Conservation (phyloP, 148 eudicot genomes). For the Drosera capensis region DNA sequence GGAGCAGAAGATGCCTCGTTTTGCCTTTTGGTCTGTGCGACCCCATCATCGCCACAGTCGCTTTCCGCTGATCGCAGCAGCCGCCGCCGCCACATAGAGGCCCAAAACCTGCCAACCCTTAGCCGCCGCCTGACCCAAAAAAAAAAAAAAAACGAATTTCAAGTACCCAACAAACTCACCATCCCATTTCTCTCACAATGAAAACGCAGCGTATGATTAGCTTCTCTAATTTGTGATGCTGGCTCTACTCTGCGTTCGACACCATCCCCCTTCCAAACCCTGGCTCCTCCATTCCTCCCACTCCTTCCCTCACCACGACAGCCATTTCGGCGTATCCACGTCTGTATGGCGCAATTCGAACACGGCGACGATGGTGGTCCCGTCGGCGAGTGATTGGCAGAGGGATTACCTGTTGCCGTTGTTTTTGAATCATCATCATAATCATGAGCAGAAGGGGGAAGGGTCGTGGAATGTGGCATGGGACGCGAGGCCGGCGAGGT, state of each 20-base stretch:
- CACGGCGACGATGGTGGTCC: slow-evolving; percentile 10
- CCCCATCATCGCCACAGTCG: too few relatives aligned
- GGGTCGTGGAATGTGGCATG: slow-evolving; percentile 83
- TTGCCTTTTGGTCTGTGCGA: too few relatives aligned
- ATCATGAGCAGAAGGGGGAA: slow-evolving; percentile 31
- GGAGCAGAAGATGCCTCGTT: too few relatives aligned
- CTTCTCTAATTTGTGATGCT: slow-evolving; percentile 40
- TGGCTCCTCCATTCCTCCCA: slow-evolving; percentile 21
- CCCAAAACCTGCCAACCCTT: too few relatives aligned
- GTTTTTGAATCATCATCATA: slow-evolving; percentile 17
- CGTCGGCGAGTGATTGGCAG: slow-evolving; percentile 11
- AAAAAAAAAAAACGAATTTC: too few relatives aligned
- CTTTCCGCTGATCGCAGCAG: too few relatives aligned
- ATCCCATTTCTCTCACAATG: too few relatives aligned
- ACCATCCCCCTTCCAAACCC: slow-evolving; percentile 41
- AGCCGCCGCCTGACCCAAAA: too few relatives aligned
- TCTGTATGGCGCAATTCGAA: slow-evolving; percentile 39
- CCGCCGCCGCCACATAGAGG: too few relatives aligned
- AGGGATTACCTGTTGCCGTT: slow-evolving; percentile 14
- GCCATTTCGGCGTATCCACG: slow-evolving; percentile 10
- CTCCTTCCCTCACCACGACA: slow-evolving; percentile 14
- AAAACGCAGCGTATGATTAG: too few relatives aligned
- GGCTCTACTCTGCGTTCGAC: slow-evolving; percentile 45
- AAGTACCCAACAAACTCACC: too few relatives aligned
- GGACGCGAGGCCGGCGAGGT: slow-evolving; percentile 66